phyloP scores from a whole-genome alignment of 2,329 filamentous ascomycete genomes.

The Alternaria panax region DNA sequence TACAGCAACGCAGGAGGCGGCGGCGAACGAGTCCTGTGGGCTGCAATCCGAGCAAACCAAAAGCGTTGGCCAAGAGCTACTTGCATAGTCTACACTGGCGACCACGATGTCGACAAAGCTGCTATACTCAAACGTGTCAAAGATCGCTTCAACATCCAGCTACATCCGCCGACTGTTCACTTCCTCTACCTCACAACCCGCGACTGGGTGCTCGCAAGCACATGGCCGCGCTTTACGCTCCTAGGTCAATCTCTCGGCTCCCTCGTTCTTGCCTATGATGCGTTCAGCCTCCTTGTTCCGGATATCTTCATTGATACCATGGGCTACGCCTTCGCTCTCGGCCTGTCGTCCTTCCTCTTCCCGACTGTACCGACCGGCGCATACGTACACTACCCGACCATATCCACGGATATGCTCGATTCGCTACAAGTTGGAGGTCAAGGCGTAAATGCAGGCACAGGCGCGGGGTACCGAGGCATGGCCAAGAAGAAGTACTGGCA shows the following conservation, averaged over 20 bases:
- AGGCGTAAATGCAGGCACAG: constrained; percentile 84
- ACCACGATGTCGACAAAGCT: constrained; percentile 84
- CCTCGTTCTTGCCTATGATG: constrained; percentile 85
- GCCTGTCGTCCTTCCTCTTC: constrained; percentile 83
- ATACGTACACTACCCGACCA: constrained; percentile 98
- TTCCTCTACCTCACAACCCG: constrained; percentile 93
- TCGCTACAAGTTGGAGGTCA: constrained; percentile 68
- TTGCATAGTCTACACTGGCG: constrained; percentile 93
- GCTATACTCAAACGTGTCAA: constrained; percentile 79
- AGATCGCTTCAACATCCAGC: constrained; percentile 87
- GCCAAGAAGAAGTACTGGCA: constrained; percentile 87
- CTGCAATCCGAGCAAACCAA: constrained; percentile 90
- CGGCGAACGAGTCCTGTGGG: constrained; percentile 95
- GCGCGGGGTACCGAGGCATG: constrained; percentile 72
- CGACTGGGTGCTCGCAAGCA: constrained; percentile 82
- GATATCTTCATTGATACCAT: constrained; percentile 98
- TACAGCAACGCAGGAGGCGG: constrained; percentile 90
- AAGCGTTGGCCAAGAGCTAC: constrained; percentile 85
- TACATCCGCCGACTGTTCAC: constrained; percentile 81
- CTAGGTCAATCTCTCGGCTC: constrained; percentile 94
- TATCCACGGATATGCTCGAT: constrained; percentile 95
- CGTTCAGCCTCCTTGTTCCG: constrained; percentile 87
- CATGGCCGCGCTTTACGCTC: constrained; percentile 91
- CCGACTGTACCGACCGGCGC: constrained; percentile 81
- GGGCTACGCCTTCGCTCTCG: constrained; percentile 93